Base-by-base conservation (phyloP, 495 filamentous ascomycete genomes). In the Opeltia flavorubescens region DNA sequence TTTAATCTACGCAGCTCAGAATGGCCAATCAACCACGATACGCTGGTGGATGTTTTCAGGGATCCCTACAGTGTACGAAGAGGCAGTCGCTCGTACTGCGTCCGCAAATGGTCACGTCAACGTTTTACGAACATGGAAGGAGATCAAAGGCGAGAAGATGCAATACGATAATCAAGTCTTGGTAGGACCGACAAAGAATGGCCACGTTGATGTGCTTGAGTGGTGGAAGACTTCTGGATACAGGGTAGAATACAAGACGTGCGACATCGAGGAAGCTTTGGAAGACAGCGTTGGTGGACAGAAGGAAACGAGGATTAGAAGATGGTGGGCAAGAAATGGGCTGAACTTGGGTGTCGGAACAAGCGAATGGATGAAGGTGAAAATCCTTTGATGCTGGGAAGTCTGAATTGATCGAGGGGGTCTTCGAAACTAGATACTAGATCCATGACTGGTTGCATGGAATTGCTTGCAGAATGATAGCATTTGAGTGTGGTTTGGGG, bases 321-420 rank as follows among this genome's bases (percentile, higher is more conserved):
- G 68, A 48, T 95, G 89, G 89, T 95, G 89, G 89, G 78, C 83
- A n/a, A 68, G 70, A 52, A 93, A 94, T 58, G 88, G 89, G 1
- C 63, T 94, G 45, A 93, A 93, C 56, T 63, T 94, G 24, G 87
- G 88, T 0, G 71, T 94, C 18, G 81, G 82, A 0, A 89, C 86
- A 41, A 84, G 80, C 52, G 88, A 94, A 65, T 95, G 88, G 89
- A 93, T 94, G 82, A 88, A 83, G 66, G 72, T 78, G 20, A 87
- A 83, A 55, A 66, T 76, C 26, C 56, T 82, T 34, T 76, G 54
- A 50, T 5, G 18, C 13, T 13, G 34, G 6, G 13, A 6, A 11
- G 21, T n/a, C 18, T 4, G 30, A 33, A 33, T 9, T 33, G 30
- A 9, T 33, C 9, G 15, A 33, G 9, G 15, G 9, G 9, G 9